phyloP scores from a whole-genome alignment of 2,329 filamentous ascomycete species.

The Colletotrichum lini region DNA sequence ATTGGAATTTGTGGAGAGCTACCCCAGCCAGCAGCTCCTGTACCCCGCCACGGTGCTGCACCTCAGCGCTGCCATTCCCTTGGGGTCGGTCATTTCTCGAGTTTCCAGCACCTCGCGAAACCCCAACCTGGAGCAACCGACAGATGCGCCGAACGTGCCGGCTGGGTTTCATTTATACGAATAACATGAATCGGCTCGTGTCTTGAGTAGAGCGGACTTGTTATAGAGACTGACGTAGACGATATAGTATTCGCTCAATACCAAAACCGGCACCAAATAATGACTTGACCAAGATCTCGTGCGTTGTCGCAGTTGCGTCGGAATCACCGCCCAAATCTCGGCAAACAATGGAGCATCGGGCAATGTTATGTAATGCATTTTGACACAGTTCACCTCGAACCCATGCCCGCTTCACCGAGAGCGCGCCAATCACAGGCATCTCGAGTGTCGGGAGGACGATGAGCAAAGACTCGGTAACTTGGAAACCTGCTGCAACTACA shows the following conservation, averaged over 20 bases:
- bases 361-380: conserved; percentile 24
- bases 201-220: too few species aligned
- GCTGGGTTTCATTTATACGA: too few species aligned
- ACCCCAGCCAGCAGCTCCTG: conserved; percentile 28
- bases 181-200: too few species aligned
- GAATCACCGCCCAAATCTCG: conserved; percentile 33
- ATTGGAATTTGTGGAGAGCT: conserved; percentile 29
- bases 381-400: not conserved
- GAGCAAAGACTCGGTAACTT: conserved; percentile 31
- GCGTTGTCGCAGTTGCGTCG: conserved; percentile 19
- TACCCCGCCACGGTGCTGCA: conserved; percentile 31
- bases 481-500: conserved; percentile 12
- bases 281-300: not conserved
- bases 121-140: not conserved
- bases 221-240: too few species aligned
- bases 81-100: not conserved
- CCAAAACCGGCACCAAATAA: not conserved
- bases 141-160: too few species aligned
- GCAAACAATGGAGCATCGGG: conserved; percentile 11
- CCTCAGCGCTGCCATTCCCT: conserved; percentile 21
- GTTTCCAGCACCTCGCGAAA: not conserved
- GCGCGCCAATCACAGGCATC: conserved; percentile 16
- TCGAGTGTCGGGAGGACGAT: conserved; percentile 5
- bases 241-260: too few species aligned
- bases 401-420: conserved; percentile 12